A percentile compares a stretch with the other conserved stretches of the same genome.
These are phyloP conservation scores for Peronospora tabacina DNA, from an alignment of 352 stramenopile genomes.

Conservation along the genomic window DNA sequence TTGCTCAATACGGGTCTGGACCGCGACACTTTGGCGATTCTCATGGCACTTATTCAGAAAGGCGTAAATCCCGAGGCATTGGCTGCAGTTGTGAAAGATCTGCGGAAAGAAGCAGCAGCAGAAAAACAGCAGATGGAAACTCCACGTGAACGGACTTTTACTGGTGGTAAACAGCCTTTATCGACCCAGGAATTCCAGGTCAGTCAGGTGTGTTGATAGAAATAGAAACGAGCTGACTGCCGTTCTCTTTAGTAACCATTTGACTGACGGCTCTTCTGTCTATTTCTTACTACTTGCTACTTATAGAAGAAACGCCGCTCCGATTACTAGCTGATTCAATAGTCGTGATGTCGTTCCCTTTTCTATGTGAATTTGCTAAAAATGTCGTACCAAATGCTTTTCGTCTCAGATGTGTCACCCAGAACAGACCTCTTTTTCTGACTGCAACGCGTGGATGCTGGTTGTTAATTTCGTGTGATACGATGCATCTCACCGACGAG, in stretches of 20 bases:
- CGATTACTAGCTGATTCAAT: conserved; percentile 33
- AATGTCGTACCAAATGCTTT: conserved; percentile 7
- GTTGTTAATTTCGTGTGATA: conserved; percentile 35
- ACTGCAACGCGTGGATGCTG: not conserved
- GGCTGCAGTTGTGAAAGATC: conserved; percentile 83
- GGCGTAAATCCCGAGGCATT: conserved; percentile 87
- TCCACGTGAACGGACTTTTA: conserved; percentile 29
- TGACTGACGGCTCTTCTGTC: conserved; percentile 9
- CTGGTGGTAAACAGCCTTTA: conserved; percentile 42
- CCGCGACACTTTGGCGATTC: conserved; percentile 79
- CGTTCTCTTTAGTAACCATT: not conserved
- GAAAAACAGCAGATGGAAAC: conserved; percentile 10
- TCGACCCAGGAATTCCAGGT: conserved; percentile 47
- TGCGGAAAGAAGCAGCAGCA: conserved; percentile 60
- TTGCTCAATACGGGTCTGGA: conserved; percentile 88
- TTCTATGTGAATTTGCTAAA: conserved; percentile 22
- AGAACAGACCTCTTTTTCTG: conserved; percentile 1
- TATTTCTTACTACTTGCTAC: conserved; percentile 7
- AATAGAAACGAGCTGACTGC: conserved; percentile 15
- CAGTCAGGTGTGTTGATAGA: conserved; percentile 54
- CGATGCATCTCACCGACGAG: conserved; percentile 53
- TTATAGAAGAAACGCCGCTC: conserved; percentile 54
- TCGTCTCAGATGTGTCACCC: not conserved
- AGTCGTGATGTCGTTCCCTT: conserved; percentile 15
- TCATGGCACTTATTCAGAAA: conserved; percentile 84